Conservation (phyloP, 768 basidiomycete genomes). For the Lanmaoa pseudosensibilis region DNA sequence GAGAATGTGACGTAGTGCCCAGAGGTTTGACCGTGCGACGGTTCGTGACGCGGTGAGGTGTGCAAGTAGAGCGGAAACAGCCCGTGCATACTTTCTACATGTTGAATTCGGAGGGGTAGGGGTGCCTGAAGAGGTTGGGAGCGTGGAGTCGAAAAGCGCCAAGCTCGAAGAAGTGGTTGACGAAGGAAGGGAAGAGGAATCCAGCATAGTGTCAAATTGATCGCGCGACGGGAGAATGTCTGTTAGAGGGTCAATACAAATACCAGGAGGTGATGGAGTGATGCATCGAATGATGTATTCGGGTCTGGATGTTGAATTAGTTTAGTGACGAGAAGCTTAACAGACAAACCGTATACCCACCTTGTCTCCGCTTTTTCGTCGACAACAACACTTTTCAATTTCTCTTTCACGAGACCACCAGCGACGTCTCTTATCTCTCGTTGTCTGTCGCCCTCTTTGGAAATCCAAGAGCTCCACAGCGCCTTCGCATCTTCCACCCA, state of each 20-base stretch:
- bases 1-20: constrained; percentile 71
- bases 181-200: constrained; percentile 39
- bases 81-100: constrained; percentile 55
- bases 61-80: constrained; percentile 54
- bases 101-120: constrained; percentile 6
- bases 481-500: constrained; percentile 24
- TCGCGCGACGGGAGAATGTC: constrained; percentile 54
- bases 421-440: constrained; percentile 28
- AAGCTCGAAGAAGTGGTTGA: constrained; percentile 53
- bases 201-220: constrained; percentile 49
- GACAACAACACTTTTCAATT: constrained; percentile 41
- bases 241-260: constrained; percentile 40
- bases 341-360: constrained; percentile 24
- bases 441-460: constrained; percentile 8
- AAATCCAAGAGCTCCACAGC: constrained; percentile 35
- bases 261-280: constrained; percentile 35
- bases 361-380: constrained; percentile 35
- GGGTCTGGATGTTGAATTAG: constrained; percentile 35
- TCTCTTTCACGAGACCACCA: constrained; percentile 39
- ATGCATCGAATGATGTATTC: constrained; percentile 46
- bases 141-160: constrained; percentile 57
- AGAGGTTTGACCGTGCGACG: constrained; percentile 56
- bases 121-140: constrained; percentile 44
- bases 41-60: constrained; percentile 59
- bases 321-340: background rate